phyloP scores from a whole-genome alignment of 169 alveolate genomes.

The Babesia gibsoni region DNA sequence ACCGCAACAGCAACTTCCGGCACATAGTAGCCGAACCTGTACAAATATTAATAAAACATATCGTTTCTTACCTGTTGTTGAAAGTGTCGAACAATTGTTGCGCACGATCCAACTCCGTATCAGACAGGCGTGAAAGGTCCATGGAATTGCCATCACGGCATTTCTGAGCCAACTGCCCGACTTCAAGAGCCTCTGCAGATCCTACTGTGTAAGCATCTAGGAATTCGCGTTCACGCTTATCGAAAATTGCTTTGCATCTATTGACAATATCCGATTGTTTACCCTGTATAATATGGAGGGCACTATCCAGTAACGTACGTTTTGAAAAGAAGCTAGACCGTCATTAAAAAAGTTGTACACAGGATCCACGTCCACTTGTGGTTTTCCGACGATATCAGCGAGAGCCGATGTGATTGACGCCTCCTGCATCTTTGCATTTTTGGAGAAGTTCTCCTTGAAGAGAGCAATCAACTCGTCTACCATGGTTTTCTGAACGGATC shows the following conservation, averaged over 20 bases:
- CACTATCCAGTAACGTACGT: slow-evolving; percentile 7
- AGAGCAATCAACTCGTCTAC: slow-evolving; percentile 44
- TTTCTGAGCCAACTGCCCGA: slow-evolving; percentile 31
- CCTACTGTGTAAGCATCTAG: slow-evolving; percentile 47
- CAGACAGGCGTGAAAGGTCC: slow-evolving; percentile 32
- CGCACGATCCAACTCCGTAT: slow-evolving; percentile 28
- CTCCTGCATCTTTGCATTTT: slow-evolving; percentile 36
- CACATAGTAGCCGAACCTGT: slow-evolving; percentile 55
- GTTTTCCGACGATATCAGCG: slow-evolving; percentile 28
- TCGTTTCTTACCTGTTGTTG: slow-evolving; percentile 1
- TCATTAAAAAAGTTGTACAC: slow-evolving; percentile 46
- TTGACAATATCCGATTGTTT: slow-evolving; percentile 35
- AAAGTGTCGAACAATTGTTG: slow-evolving; percentile 10
- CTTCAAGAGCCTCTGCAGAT: slow-evolving; percentile 41
- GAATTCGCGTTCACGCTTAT: slow-evolving; percentile 46
- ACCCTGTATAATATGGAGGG: background rate
- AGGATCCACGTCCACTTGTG: slow-evolving; percentile 33
- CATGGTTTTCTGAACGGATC: slow-evolving; percentile 53
- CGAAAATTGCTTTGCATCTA: slow-evolving; percentile 40
- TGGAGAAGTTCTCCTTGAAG: slow-evolving; percentile 34
- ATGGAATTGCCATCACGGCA: slow-evolving; percentile 35
- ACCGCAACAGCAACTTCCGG: slow-evolving; percentile 38
- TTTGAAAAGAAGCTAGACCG: slow-evolving; percentile 38
- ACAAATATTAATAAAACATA: background rate
- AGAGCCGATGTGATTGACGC: slow-evolving; percentile 43